Evolutionary conservation across 805 yeast genomes (phyloP).

Genomic region (Soucietia sequanensis): DNA sequence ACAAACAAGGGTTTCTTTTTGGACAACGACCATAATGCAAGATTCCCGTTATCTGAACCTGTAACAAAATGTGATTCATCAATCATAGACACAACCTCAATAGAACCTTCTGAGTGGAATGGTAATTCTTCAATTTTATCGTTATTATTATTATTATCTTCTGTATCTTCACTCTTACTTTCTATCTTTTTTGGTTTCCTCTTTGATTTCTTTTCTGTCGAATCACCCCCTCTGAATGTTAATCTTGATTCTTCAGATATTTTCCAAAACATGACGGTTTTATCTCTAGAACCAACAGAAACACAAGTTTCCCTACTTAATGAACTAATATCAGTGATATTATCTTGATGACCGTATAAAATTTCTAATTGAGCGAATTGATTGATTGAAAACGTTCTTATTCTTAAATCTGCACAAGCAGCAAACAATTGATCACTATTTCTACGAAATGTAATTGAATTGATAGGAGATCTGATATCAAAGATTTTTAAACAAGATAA

Average conservation of each 20-base stretch:
- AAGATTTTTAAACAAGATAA: constrained; percentile 74
- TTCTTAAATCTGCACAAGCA: constrained; percentile 87
- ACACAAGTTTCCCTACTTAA: constrained; percentile 87
- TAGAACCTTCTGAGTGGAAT: constrained; percentile 75
- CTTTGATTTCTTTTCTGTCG: constrained; percentile 40
- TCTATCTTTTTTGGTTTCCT: constrained; percentile 27
- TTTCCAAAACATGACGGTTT: constrained; percentile 96
- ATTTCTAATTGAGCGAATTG: constrained; percentile 89
- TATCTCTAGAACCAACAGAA: constrained; percentile 92
- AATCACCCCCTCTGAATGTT: constrained; percentile 90
- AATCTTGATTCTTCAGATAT: constrained; percentile 92
- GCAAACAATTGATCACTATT: constrained; percentile 84
- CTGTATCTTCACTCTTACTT: constrained; percentile 22
- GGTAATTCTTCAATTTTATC: too few relatives aligned
- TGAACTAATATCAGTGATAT: constrained; percentile 78
- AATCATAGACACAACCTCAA: constrained; percentile 85
- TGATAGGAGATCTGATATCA: constrained; percentile 72
- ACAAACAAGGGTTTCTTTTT: constrained; percentile 84
- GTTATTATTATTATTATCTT: constrained; percentile 7
- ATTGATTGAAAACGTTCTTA: constrained; percentile 81
- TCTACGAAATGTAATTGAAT: constrained; percentile 74
- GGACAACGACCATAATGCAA: constrained; percentile 85
- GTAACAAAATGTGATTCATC: constrained; percentile 93
- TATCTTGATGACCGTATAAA: constrained; percentile 93
- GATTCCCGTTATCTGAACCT: constrained; percentile 91